Evolutionary conservation across 768 basidiomycete species (phyloP), one percentile per base, ranked within the genome.

Genomic region (Sistotremastrum suecicum): DNA sequence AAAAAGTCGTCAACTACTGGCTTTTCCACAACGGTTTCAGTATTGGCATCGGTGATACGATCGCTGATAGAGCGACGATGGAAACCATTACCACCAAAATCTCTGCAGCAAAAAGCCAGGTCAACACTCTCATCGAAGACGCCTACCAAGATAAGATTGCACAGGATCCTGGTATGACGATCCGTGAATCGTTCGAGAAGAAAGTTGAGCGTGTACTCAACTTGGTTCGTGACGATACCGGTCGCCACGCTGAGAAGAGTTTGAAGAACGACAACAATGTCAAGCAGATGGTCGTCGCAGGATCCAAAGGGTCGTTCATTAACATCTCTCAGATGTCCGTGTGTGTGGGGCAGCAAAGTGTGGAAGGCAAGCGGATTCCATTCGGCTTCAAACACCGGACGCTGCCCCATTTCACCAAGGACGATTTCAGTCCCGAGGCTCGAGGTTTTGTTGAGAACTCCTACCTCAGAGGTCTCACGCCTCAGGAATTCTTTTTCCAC

Each of bases 261-360:
- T 70, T 98, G 74, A 98, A 98, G 72, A 88, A 89, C 61, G 92
- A 95, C 66, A 98, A 99, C 72, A 97, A 98, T 56, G 92, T 98
- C 69, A 99, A 98, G 73, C 95, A 98, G 75, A 99, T 99, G 95
- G 94, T 98, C 58, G 89, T 94, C 5, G 92, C 95, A 7, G 95
- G 95, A 29, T 95, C 95, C 8, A 98, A 99, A 65, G 91, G 92
- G 64, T 91, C 91, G 0, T 92, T 90, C 71, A 99, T 98, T 74
- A 99, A 99, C 64, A 97, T 99, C 57, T 98, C 95, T 7, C 95
- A 99, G 66, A 98, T 98, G 95, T 94, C 94, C 11, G 92, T 92
- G 47, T 91, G 91, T 70, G 95, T 99, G 37, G 95, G 95, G 29
- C 95, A 98, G 65, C 94, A 98, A 66, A 83, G 80, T 55, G 94